Evolutionary conservation across 495 filamentous ascomycete species (phyloP).

Genomic region (Elaphomyces granulatus): DNA sequence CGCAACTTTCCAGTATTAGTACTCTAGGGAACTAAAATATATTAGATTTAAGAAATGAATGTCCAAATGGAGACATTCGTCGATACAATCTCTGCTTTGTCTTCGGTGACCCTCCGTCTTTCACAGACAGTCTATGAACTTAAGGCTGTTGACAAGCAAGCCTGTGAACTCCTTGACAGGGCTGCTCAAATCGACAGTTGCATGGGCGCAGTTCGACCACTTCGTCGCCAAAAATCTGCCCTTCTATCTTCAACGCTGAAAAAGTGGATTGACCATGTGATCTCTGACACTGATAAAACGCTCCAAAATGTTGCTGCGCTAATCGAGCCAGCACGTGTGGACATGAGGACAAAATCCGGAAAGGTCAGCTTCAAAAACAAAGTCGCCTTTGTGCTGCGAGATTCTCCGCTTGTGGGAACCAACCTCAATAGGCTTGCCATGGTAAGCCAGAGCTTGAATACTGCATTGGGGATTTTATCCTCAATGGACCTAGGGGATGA

Average conservation of each 20-base stretch:
- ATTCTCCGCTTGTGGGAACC: slow-evolving; percentile 9
- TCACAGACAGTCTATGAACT: slow-evolving; percentile 6
- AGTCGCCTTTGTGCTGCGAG: slow-evolving; percentile 10
- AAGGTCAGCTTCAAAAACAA: slow-evolving; percentile 4
- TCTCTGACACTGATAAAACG: slow-evolving; percentile 8
- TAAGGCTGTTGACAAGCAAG: slow-evolving; percentile 13
- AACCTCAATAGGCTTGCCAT: slow-evolving; percentile 7
- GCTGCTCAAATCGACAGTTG: slow-evolving; percentile 7
- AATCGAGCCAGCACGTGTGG: slow-evolving; percentile 8
- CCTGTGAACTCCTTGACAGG: slow-evolving; percentile 9
- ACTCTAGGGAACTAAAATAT: too few species aligned
- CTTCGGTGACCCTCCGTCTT: neutral
- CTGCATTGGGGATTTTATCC: neutral
- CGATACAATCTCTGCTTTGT: neutral
- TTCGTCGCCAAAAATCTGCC: slow-evolving; percentile 8
- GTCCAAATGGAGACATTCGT: neutral
- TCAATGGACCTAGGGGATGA: neutral
- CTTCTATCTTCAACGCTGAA: slow-evolving; percentile 6
- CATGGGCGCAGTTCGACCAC: slow-evolving; percentile 6
- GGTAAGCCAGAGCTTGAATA: neutral
- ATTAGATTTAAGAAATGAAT: too few species aligned
- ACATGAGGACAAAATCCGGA: neutral
- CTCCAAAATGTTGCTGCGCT: slow-evolving; percentile 6
- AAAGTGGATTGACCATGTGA: slow-evolving; percentile 10
- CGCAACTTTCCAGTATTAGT: too few species aligned